Base-by-base conservation (phyloP, 2,329 filamentous ascomycete species). In the Hypoxylon rubiginosum region DNA sequence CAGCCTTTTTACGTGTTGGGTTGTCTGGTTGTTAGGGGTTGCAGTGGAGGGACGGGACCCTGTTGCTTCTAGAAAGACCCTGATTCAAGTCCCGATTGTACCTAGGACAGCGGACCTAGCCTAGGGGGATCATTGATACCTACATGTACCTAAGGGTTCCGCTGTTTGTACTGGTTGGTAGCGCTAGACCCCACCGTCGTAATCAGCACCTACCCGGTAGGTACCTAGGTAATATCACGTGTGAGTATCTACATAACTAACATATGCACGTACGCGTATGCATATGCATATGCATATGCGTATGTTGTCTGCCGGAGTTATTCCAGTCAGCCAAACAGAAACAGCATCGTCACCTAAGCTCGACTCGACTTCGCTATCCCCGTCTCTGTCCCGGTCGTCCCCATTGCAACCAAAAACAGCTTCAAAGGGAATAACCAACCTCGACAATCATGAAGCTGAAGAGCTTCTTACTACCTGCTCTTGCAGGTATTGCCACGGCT, bases 371-470 rank as follows among this genome's bases (percentile, higher is more conserved):
- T 62, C 49, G 30, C 51, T 48, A 58, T 56, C 58, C 3, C 13
- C 30, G 39, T 43, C 2, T 48, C 43, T n/a, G 19, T 48, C 49
- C 32, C 30, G 28, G 15, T 24, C 17, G 17, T n/a, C 26, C 26
- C 51, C 58, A 64, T 64, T 51, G 45, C 62, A 67, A 64, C 46
- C 30, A n/a, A 52, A 58, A 53, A 62, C 51, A 60, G 48, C 64
- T 60, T 60, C 55, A 28, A 58, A 46, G 51, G 59, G 57, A 59
- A 46, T 30, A 39, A 32, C 39, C 54, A 48, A 26, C 3, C 10
- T 8, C 24, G 15, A n/a, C 53, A 39, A 67, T 67, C 24, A 82
- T 82, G 81, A 82, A 77, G 79, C 79, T 82, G 48, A 71, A 74
- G 60, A 75, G 79, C 75, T 78, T 82, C 73, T 69, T 82, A 61